Evolutionary conservation across 2,329 filamentous ascomycete species (phyloP), one percentile per base, ranked within the genome.

Genomic region (Verticillium albo-atrum): DNA sequence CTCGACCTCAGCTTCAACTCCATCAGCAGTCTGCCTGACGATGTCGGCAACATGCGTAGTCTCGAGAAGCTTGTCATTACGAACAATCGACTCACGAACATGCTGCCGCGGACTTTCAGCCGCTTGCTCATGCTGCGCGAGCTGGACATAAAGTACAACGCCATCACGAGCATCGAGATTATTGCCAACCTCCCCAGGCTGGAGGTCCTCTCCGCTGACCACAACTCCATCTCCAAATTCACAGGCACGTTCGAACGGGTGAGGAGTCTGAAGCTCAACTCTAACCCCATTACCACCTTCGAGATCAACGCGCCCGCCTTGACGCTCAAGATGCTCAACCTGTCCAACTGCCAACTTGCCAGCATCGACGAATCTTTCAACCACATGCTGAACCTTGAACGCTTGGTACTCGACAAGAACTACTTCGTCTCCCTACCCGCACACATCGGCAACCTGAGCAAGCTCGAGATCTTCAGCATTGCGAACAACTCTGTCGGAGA

Each of bases 1-100:
- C 84, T 99, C 47, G 95, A 99, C 68, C 86, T 99, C 70, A 98
- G 94, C 72, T 99, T 99, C 83, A 99, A 99, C 71, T 85, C 88
- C 47, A 97, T 99, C 63, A 84, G 85, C 12, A 84, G 79, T 58
- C 77, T 99, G 7, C 92, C 93, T 1, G 87, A 89, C 15, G 79
- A 88, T 63, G 90, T 99, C 64, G 91, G 92, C 6, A 86, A 87
- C 58, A 76, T 99, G 60, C 86, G 82, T 60, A 91, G 88, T 58
- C 77, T 99, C 37, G 95, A 98, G 74, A 88, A 93, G 64, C 83
- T 99, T 90, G 70, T 95, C 77, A 94, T 97, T 66, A 98, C 95
- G 2, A 99, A 99, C 76, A 99, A 99, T 74, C 88, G 90, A 62
- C 79, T 99, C 15, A 83, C 84, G 23, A 91, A 91, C 3, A 81